Base-by-base conservation (phyloP, 768 basidiomycete genomes). In the Asterophora lycoperdoides region DNA sequence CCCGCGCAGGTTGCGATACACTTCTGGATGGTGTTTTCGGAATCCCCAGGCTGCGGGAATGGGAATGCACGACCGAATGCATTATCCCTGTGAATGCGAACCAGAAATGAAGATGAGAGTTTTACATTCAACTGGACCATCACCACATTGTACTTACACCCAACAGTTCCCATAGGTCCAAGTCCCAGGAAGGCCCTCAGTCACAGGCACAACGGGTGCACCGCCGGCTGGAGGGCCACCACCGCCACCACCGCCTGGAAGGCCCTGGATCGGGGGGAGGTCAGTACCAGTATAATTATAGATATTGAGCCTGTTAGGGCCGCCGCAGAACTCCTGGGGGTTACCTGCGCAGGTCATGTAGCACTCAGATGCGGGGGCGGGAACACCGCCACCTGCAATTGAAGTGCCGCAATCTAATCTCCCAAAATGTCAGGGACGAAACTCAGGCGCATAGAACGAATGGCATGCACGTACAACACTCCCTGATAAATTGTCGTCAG, bases 111-210 rank as follows among this genome's bases (percentile, higher is more conserved):
- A 9, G 19, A 11, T 34, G 26, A 42, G 39, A 13, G 0, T 10
- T 17, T 26, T n/a, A 38, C 40, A 14, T 13, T 15, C 37, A 20
- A 48, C 15, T 23, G 23, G 23, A 23, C 3, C 3, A 23, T 6
- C 33, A 32, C 17, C 41, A 17, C 23, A 29, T 37, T 17, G 28
- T 17, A 66, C 74, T 60, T 65, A 78, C 78, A 87, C 79, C 63
- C 77, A 90, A 58, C 88, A 88, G 5, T 72, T 79, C 18, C 65
- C 74, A 46, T 86, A 88, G 0, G 68, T 66, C 81, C 83, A 88
- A 19, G 69, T 69, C 4, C 63, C 62, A 0, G 80, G 78, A 4
- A 88, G 76, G 18, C 76, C 78, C 9, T 59, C 60, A 1, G 69
- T 73, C 20, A 85, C 79, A 0, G 78, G 76, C 42, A 64, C 66